Evolutionary conservation across 2,329 filamentous ascomycete species (phyloP).

Genomic region (Aspergillus awamori): DNA sequence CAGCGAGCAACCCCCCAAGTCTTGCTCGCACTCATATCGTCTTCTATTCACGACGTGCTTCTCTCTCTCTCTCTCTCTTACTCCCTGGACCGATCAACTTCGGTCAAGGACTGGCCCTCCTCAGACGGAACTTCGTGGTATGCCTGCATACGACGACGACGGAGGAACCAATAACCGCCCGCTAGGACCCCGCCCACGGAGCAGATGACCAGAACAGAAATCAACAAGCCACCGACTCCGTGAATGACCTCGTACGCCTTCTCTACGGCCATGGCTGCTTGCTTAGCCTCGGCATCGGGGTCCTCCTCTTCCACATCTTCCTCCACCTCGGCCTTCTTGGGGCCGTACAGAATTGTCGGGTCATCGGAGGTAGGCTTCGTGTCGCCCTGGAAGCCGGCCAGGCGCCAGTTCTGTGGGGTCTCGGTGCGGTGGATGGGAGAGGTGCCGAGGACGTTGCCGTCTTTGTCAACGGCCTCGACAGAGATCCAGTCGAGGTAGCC

Average conservation of each 20-base stretch:
- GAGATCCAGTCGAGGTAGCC: slow-evolving; percentile 37
- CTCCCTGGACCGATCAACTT: background rate
- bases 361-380: slow-evolving; percentile 30
- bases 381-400: slow-evolving; percentile 33
- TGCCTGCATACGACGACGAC: slow-evolving; percentile 27
- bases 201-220: slow-evolving; percentile 32
- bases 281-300: slow-evolving; percentile 17
- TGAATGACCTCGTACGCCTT: slow-evolving; percentile 37
- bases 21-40: background rate
- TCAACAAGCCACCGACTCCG: slow-evolving; percentile 32
- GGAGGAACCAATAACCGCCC: slow-evolving; percentile 25
- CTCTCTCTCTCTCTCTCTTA: background rate
- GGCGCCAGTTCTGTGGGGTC: slow-evolving; percentile 33
- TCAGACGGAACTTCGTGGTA: slow-evolving; percentile 36
- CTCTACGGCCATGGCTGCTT: slow-evolving; percentile 32
- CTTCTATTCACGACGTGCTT: too few relatives aligned
- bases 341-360: slow-evolving; percentile 26
- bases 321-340: slow-evolving; percentile 20
- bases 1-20: background rate
- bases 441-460: slow-evolving; percentile 32
- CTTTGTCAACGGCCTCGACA: slow-evolving; percentile 32
- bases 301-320: slow-evolving; percentile 15
- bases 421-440: slow-evolving; percentile 29
- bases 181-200: slow-evolving; percentile 28
- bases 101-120: slow-evolving; percentile 29